Evolutionary conservation across 1,284 basidiomycete genomes (phyloP), one percentile per base, ranked within the genome.

Genomic region (Flammula alnicola): DNA sequence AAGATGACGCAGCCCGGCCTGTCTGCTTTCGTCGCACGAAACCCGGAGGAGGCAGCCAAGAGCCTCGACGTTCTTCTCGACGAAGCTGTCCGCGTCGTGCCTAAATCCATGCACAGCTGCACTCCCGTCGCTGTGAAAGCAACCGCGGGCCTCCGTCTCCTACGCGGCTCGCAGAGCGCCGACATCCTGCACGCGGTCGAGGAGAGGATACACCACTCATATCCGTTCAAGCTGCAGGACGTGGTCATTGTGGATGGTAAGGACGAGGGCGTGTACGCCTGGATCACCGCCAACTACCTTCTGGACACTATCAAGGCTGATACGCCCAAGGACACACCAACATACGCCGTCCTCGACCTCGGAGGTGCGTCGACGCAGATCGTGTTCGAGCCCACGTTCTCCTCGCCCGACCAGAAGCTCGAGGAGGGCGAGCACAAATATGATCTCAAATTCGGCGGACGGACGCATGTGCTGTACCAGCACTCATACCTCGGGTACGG

Each of bases 291-390:
- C 56, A 99, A 99, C 72, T 98, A 98, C 71, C 78, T 96, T 27
- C 75, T 95, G 41, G 80, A 80, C 44, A 84, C 87, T 39, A 84
- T 96, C 59, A 80, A 84, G 14, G 75, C 79, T 26, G 77, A 77
- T 47, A 68, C 78, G n/a, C 69, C 72, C 2, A 56, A 70, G 26
- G 71, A 71, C 22, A 72, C 74, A 5, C 76, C 74, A 46, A 86
- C 93, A n/a, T 92, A 92, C 53, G 96, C 95, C 14, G 93, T 98
- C 38, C 87, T 99, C 58, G 96, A 99, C 66, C 84, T 99, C 40
- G 97, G 96, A 8, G 96, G 97, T 5, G 96, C 91, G 14, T 96
- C 93, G 44, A 99, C 96, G 16, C 96, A 98, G 73, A 98, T 99
- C 66, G 95, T 98, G 47, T 98, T 99, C 63, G 88, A 97, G 74